Base-by-base conservation (phyloP, 768 basidiomycete species). In the Leccinum imitatum region DNA sequence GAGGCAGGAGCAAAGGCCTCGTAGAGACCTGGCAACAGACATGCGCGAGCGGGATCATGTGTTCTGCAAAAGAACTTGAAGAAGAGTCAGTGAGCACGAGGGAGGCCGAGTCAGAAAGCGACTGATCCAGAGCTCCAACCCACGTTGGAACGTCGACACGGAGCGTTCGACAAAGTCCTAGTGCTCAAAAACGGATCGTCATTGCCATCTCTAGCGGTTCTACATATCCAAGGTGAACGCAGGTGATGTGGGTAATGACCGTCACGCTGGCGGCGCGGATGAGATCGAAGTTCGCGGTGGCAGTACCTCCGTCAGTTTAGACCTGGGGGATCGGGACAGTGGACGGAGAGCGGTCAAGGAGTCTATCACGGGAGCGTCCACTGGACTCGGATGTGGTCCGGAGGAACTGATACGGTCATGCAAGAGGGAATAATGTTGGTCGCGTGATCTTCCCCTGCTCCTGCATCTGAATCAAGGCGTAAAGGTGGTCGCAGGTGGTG, bases 11-110 rank as follows among this genome's bases (percentile, higher is more conserved):
- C 50, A 71, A 68, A 59, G 71, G 72, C 48, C 72, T 77, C 37
- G 68, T 76, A 4, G 69, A 72, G 23, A 69, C 68, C n/a, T 76
- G 73, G 68, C 68, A 76, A 30, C 68, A 69, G 11, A 55, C 59
- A 9, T 65, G 64, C 41, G 54, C 55, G 14, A 73, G 73, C 4
- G 65, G 64, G 21, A 69, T 66, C 19, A 71, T 73, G 50, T 62
- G 53, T 39, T 74, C 69, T 3, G 41, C 60, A 13, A 61, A 64
- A 25, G 71, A 68, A 10, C 41, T 41, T n/a, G 4, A 41, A 30
- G 66, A 73, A 30, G 65, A 54, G 2, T 63, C 64, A 13, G 46
- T 63, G 41, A 59, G 52, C 19, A 68, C 54, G 4, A 60, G 64
- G 37, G 73, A 74, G 21, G 39, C 27, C 7, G 72, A 64, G 19